Evolutionary conservation across 805 yeast species (phyloP).

Genomic region (Starmera caribaea): DNA sequence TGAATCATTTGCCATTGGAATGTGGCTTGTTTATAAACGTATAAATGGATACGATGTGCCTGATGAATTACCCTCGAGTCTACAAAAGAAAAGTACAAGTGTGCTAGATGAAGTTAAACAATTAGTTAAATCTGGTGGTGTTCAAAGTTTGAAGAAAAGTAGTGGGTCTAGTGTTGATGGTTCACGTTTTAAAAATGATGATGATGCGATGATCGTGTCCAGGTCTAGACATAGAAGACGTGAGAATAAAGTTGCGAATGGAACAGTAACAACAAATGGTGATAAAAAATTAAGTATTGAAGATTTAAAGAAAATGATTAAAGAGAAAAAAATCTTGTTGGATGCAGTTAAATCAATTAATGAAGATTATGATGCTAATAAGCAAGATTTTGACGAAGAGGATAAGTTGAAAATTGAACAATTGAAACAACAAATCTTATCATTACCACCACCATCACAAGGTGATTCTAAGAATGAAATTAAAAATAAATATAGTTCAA

Average conservation of each 20-base stretch:
- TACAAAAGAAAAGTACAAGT: conserved; percentile 80
- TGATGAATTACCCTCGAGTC: conserved; percentile 71
- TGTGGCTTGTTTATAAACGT: conserved; percentile 90
- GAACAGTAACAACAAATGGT: background rate
- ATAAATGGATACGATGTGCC: conserved; percentile 85
- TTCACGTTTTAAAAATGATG: conserved; percentile 69
- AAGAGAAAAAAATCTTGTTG: conserved; percentile 67
- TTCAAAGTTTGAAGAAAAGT: conserved; percentile 14
- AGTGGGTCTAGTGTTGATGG: conserved; percentile 19
- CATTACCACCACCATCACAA: conserved; percentile 35
- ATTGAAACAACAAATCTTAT: conserved; percentile 35
- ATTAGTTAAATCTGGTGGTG: conserved; percentile 1
- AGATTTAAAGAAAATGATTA: conserved; percentile 55
- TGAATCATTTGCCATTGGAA: conserved; percentile 93
- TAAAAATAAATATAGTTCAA: conserved; percentile 14
- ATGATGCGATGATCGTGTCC: conserved; percentile 34
- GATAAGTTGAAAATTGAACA: conserved; percentile 31
- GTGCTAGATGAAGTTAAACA: conserved; percentile 66
- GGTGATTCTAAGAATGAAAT: conserved; percentile 32
- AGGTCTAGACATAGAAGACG: conserved; percentile 20
- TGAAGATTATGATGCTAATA: conserved; percentile 26
- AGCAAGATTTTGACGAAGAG: conserved; percentile 35
- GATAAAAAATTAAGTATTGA: conserved; percentile 25
- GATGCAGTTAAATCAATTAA: conserved; percentile 30
- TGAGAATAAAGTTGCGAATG: background rate